These are phyloP conservation scores for Syzygium grande DNA, from an alignment of 345 rosid genomes.

Conservation along the genomic window DNA sequence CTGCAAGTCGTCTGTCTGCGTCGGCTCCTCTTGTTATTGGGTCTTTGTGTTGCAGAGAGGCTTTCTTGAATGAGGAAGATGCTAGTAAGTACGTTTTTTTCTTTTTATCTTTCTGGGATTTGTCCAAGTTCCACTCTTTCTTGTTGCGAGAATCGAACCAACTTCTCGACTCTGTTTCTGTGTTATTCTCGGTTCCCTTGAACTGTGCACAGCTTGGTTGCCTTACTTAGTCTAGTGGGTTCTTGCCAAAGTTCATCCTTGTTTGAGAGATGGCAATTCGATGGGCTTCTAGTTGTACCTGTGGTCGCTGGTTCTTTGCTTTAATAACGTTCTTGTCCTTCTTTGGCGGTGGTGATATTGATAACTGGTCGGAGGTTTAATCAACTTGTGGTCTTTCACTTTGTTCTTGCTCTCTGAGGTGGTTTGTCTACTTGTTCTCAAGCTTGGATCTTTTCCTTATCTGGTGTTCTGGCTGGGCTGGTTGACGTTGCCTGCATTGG, in stretches of 20 bases:
- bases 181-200: neutral
- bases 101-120: conserved; percentile 4
- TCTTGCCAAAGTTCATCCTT: neutral
- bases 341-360: neutral
- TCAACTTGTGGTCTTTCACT: neutral
- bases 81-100: conserved; percentile 98
- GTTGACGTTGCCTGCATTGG: neutral
- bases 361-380: neutral
- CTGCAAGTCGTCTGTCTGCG: neutral
- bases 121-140: conserved; percentile 7
- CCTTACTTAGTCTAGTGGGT: neutral
- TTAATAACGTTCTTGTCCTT: neutral
- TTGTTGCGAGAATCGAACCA: neutral
- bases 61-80: conserved; percentile 61
- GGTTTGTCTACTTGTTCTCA: neutral
- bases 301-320: neutral
- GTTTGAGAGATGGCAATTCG: neutral
- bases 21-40: neutral
- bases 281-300: neutral
- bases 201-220: neutral
- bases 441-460: neutral
- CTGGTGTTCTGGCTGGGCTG: neutral
- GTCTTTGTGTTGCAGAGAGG: conserved; percentile 7
- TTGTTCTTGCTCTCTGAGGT: neutral
- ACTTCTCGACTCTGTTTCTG: neutral